Evolutionary conservation across 192 early-diverging fungal species (phyloP), one percentile per base, ranked within the genome.

Genomic region (Linnemannia schmuckeri): DNA sequence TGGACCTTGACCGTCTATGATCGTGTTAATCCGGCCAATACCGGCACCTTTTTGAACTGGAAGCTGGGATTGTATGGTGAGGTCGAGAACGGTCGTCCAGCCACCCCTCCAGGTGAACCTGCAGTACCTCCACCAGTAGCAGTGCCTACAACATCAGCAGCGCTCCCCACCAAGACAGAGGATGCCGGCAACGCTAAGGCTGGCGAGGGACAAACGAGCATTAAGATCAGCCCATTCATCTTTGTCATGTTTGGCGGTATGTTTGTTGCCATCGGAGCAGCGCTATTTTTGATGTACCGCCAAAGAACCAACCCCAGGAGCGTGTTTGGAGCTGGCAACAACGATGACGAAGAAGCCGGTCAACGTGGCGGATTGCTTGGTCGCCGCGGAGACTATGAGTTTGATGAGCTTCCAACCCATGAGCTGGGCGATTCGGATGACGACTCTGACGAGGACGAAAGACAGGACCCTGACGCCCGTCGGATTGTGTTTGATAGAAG

Each of bases 1-100:
- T 99, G 97, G 97, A 91, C 91, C 17, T 87, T 96, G 81, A 88
- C 89, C 13, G 93, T 96, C 44, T 92, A 88, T 35, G 95, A 96
- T 83, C 89, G 91, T 0, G 77, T 76, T 24, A 86, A 93, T 80
- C 85, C 91, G 18, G 78, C 86, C 22, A 79, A 87, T 33, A 88
- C 90, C 4, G 94, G 95, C 18, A 88, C 72, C n/a, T 89, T 96
- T 49, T 77, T 90, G n/a, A 80, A 92, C 22, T 96, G 95, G 95
- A 91, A 92, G 47, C 80, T 95, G 72, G 66, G 79, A 18, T 76
- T 87, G 27, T 80, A 87, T 55, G 85, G 85, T 5, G 85, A 81
- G 52, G 78, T 87, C 22, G 85, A 70, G 20, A 66, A 42, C 69
- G 85, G 79, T 35, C 70, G 73, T 20, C 46, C 35, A 38, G 1